Conservation (phyloP, 2,329 filamentous ascomycete genomes). For the Paraphaeosphaeria minitans region DNA sequence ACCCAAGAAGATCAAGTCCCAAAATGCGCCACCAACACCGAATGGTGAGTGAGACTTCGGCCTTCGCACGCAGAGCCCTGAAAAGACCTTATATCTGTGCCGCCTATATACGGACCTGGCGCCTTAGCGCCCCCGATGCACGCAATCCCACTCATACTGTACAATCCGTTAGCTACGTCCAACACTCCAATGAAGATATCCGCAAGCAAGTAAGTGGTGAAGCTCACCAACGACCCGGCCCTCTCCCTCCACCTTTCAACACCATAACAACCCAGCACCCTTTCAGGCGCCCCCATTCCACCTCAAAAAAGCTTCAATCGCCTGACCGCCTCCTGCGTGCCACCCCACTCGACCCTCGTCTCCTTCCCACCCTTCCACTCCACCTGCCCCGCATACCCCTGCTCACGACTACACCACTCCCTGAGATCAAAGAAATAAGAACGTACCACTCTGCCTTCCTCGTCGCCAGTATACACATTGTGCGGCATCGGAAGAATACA, state of each 20-base stretch:
- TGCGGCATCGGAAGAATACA: constrained; percentile 84
- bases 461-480: constrained; percentile 90
- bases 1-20: not conserved
- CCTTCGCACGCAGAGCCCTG: not conserved
- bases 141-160: constrained; percentile 64
- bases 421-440: constrained; percentile 12
- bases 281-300: not conserved
- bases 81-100: not conserved
- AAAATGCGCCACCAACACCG: not conserved
- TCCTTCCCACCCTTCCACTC: constrained; percentile 20
- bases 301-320: not conserved
- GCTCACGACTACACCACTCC: constrained; percentile 14
- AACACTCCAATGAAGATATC: not conserved
- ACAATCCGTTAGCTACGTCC: not conserved
- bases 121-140: constrained; percentile 46
- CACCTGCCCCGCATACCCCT: constrained; percentile 16
- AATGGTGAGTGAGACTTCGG: not conserved
- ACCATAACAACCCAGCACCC: not conserved
- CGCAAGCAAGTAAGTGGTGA: constrained; percentile 9
- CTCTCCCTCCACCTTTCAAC: not conserved
- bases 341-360: constrained; percentile 11
- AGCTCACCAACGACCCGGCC: constrained; percentile 4
- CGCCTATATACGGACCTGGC: not conserved
- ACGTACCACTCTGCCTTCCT: constrained; percentile 76
- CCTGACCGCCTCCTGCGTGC: not conserved